Evolutionary conservation across 305 asterid species (phyloP).

Genomic region (Fraxinus platypoda): DNA sequence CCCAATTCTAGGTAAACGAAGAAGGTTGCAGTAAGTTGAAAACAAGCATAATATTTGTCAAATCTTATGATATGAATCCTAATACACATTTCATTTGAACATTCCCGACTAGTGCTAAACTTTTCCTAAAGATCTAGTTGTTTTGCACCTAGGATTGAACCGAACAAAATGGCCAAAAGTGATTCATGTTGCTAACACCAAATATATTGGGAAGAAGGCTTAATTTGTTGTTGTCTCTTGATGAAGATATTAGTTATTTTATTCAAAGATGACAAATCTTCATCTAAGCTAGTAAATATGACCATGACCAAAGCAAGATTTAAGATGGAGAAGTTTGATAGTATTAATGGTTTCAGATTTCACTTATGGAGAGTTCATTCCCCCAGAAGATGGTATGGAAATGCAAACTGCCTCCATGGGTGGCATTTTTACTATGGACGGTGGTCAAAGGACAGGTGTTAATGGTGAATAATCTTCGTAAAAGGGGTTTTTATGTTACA

Average conservation of each 20-base stretch:
- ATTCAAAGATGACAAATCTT: not conserved
- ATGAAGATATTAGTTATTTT: not conserved
- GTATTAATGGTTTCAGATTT: not conserved
- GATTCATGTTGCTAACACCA: not conserved
- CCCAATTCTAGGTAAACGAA: not conserved
- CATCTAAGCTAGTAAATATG: not conserved
- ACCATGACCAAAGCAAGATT: not conserved
- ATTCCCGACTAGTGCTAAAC: not conserved
- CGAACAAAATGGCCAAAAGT: not conserved
- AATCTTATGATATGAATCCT: not conserved
- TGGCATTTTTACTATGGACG: too few species aligned
- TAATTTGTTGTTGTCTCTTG: not conserved
- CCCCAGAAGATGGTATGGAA: too few species aligned
- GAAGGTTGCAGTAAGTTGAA: not conserved
- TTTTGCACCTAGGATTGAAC: not conserved
- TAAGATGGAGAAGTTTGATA: not conserved
- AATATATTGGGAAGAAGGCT: not conserved
- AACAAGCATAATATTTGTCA: not conserved
- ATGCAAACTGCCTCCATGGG: too few species aligned
- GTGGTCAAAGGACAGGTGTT: too few species aligned
- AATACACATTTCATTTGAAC: not conserved
- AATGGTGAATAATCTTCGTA: too few species aligned
- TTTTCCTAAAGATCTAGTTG: not conserved
- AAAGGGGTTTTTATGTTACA: too few species aligned
- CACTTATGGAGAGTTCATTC: not conserved